Base-by-base conservation (phyloP, 2,329 filamentous ascomycete species). In the Chaetoscypha palmicola region DNA sequence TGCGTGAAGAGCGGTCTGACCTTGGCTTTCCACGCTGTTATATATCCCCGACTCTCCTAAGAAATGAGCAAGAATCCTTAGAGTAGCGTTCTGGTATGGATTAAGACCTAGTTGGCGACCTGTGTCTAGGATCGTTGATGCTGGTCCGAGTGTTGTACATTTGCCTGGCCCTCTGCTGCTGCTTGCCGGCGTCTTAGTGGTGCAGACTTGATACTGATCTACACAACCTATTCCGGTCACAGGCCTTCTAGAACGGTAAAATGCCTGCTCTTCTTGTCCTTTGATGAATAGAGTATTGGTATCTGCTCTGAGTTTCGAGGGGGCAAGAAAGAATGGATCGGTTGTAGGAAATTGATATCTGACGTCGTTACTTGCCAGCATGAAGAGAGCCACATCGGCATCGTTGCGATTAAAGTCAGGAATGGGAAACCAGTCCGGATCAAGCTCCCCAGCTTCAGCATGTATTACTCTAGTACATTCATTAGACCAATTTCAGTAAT, bases 151-250 rank as follows among this genome's bases (percentile, higher is more conserved):
- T 40, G 33, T 3, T 47, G 43, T 51, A 2, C 38, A 41, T 3
- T 12, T 21, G 11, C 8, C 9, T 5, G 19, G 7, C 8, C 8
- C 16, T 33, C 8, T 5, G 2, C 17, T 16, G 1, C 16, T 32
- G n/a, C 3, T n/a, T 10, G 11, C 3, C n/a, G 12, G 12, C 24
- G 24, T 28, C 12, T 24, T 33, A 1, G 61, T 58, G n/a, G 64
- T 62, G 49, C 63, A 65, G 26, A 59, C 51, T 46, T 65, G 60
- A 32, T 60, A 57, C 44, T 64, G 63, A 31, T 63, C 59, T 14
- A 53, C 51, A 39, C 64, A 66, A 1, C 55, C 62, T 14, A 64
- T 47, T 5, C 53, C 51, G 11, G 40, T 40, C 12, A 57, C 38
- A 16, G 24, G 19, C 2, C 21, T 10, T 21, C 2, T 5, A 3